These are phyloP conservation scores for Fomitopsis serialis DNA, from an alignment of 768 basidiomycete species.

Conservation along the genomic window DNA sequence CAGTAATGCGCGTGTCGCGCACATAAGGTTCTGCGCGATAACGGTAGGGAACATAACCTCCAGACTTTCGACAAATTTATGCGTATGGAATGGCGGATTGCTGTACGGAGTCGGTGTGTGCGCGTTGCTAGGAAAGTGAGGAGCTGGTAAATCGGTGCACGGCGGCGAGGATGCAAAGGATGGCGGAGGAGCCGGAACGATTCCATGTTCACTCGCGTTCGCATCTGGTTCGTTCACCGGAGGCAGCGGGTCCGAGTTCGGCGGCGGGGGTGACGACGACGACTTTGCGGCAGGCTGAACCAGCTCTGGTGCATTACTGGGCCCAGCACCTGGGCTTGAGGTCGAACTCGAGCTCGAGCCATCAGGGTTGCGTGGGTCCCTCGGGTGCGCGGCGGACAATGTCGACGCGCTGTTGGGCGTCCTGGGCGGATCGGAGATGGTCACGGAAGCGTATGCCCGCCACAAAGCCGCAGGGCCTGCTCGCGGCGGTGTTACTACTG, in stretches of 20 bases:
- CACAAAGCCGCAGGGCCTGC: background rate
- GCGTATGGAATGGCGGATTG: constrained; percentile 79
- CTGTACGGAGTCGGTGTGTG: constrained; percentile 36
- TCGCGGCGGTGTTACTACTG: background rate
- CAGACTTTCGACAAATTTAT: constrained; percentile 65
- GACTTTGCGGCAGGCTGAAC: constrained; percentile 6
- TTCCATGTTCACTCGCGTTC: background rate
- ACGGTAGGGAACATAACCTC: constrained; percentile 71
- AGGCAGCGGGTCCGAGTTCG: constrained; percentile 2
- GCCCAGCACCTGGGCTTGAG: background rate
- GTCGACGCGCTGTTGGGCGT: background rate
- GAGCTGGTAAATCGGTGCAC: constrained; percentile 12
- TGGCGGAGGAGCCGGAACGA: constrained; percentile 4
- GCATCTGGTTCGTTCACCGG: background rate
- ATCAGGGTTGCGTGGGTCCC: constrained; percentile 11
- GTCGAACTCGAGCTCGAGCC: constrained; percentile 2
- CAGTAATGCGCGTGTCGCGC: constrained; percentile 73
- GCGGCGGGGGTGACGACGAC: constrained; percentile 3
- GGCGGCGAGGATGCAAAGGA: constrained; percentile 12
- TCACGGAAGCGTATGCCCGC: background rate
- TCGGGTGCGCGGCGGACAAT: constrained; percentile 18
- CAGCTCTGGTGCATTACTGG: too few species aligned
- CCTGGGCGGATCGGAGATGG: background rate
- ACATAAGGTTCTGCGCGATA: constrained; percentile 77
- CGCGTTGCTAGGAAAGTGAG: constrained; percentile 3